Conservation (phyloP, 179 eudicot species). For the Drosera spatulata region DNA sequence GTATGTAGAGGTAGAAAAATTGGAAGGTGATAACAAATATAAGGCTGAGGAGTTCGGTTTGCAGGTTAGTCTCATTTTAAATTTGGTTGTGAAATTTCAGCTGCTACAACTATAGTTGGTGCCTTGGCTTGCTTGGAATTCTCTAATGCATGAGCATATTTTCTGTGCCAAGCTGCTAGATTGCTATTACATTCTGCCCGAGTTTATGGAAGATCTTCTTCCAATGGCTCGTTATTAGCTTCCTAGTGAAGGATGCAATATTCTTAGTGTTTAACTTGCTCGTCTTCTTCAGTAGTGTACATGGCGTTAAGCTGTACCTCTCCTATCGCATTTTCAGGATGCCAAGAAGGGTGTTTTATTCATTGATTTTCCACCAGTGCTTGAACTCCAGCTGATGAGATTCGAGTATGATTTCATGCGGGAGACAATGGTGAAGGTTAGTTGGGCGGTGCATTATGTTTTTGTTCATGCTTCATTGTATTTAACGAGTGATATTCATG, state of each 20-base stretch:
- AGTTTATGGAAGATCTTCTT: too few species aligned
- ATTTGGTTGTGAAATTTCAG: neutral
- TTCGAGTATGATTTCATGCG: conserved; percentile 53
- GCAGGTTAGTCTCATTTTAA: conserved; percentile 29
- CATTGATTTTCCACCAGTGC: conserved; percentile 50
- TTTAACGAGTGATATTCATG: neutral
- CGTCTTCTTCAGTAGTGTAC: too few species aligned
- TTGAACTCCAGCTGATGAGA: conserved; percentile 41
- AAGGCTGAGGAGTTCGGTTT: too few species aligned
- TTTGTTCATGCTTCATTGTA: too few species aligned
- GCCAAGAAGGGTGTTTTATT: conserved; percentile 47
- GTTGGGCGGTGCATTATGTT: neutral
- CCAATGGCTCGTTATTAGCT: too few species aligned
- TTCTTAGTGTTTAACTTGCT: too few species aligned
- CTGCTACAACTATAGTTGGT: neutral
- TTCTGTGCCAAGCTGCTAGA: too few species aligned
- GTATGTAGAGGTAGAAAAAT: too few species aligned
- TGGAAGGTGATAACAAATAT: conserved; percentile 8
- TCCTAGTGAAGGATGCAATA: too few species aligned
- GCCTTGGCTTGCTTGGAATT: neutral
- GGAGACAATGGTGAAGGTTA: conserved; percentile 48
- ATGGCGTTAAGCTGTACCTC: too few species aligned
- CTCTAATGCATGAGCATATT: too few species aligned
- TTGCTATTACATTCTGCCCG: too few species aligned
- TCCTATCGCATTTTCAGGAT: conserved; percentile 23